These are phyloP conservation scores for Meyerozyma athensensis DNA, from an alignment of 1,139 yeast species.

Conservation along the genomic window DNA sequence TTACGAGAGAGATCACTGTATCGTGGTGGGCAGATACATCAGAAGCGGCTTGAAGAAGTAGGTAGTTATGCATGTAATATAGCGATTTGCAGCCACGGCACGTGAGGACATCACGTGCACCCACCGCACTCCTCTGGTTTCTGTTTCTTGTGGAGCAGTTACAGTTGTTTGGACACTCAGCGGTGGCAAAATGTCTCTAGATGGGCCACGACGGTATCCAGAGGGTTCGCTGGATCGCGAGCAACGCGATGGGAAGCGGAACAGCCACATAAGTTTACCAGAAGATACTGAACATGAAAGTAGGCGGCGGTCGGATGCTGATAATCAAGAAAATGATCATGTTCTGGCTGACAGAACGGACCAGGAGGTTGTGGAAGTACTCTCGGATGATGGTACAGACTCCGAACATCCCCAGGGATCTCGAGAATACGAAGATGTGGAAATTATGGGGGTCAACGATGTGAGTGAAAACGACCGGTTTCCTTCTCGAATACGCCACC, in stretches of 20 bases:
- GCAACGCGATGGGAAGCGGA: no score
- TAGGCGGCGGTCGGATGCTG: no score
- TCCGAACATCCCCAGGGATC: not conserved
- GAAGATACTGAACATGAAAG: no score
- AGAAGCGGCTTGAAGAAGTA: constrained; percentile 75
- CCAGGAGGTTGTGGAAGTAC: constrained; percentile 11
- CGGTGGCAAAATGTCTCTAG: no score
- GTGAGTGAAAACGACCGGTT: constrained; percentile 4
- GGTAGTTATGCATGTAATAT: constrained; percentile 9
- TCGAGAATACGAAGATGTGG: constrained; percentile 14
- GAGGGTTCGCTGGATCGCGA: no score
- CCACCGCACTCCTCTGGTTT: no score
- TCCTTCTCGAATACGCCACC: not conserved
- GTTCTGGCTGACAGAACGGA: not conserved
- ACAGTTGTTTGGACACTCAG: no score
- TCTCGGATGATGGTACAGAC: constrained; percentile 11
- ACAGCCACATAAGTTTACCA: no score
- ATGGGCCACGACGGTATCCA: no score
- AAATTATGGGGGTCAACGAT: constrained; percentile 16
- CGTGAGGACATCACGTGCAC: no score
- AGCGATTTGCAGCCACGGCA: not conserved
- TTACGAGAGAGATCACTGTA: constrained; percentile 99
- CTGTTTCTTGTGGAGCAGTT: no score
- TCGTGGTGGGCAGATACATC: constrained; percentile 93
- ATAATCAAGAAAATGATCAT: no score